Evolutionary conservation across 169 alveolate genomes (phyloP), one percentile per base, ranked within the genome.

Genomic region (Cytauxzoon felis): DNA sequence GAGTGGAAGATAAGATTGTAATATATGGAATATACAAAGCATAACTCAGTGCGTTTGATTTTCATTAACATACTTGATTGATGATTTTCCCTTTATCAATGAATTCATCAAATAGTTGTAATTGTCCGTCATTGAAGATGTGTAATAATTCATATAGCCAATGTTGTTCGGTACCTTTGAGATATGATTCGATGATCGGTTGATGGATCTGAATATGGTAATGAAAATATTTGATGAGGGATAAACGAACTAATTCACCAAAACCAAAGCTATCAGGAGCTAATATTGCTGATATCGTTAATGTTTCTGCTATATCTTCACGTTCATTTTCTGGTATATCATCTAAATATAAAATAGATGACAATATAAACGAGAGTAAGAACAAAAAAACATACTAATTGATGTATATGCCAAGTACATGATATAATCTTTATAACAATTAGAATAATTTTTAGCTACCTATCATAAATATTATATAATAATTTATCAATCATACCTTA

Each of bases 361-460:
- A n/a, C n/a, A n/a, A n/a, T n/a, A n/a, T n/a, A n/a, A n/a, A n/a
- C n/a, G n/a, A n/a, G n/a, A n/a, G n/a, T n/a, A n/a, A n/a, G n/a
- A n/a, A 59, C 24, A 32, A 4, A 13, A 13, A 24, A 32, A 54
- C 64, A 1, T 13, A 54, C 64, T 73, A 43, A 54, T 24, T 3
- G 79, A 62, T n/a, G 86, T 76, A 76, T 76, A 76, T 19, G 80
- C 18, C 5, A 76, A 69, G 61, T 76, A 76, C 86, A 66, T 66
- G 29, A 76, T 64, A 43, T 71, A 76, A 48, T 76, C 86, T 48
- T 66, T 53, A 67, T 76, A 76, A 52, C 81, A 76, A 49, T 43
- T 56, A 43, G 80, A 65, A 75, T 56, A 76, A 19, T 58, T 65
- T 33, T 66, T 56, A 0, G 53, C 23, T 21, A 69, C 83, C 86